Evolutionary conservation across 192 early-diverging fungal genomes (phyloP).

Genomic region (Funneliformis mosseae): DNA sequence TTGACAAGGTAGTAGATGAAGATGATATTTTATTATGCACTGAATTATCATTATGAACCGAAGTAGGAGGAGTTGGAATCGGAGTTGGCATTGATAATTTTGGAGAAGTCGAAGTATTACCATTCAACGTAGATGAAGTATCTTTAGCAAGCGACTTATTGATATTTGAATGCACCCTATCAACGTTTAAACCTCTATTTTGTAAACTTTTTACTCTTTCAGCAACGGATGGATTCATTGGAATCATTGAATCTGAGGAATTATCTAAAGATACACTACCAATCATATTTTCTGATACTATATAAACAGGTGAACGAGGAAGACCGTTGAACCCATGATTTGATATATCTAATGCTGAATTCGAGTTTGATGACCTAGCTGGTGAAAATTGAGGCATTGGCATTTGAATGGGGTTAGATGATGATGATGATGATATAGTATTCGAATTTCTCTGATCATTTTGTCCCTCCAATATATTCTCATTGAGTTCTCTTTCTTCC

Average conservation of each 20-base stretch:
- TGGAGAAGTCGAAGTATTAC: neutral
- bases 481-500: neutral
- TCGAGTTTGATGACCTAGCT: neutral
- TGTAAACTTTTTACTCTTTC: neutral
- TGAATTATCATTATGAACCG: neutral
- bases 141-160: neutral
- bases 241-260: neutral
- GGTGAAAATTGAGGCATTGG: neutral
- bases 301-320: slow-evolving; percentile 21
- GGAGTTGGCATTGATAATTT: neutral
- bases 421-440: neutral
- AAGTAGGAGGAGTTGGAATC: neutral
- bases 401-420: neutral
- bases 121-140: neutral
- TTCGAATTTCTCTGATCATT: neutral
- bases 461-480: neutral
- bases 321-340: neutral
- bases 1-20: neutral
- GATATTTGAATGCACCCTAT: neutral
- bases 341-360: neutral
- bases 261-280: slow-evolving; percentile 1
- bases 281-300: slow-evolving; percentile 6
- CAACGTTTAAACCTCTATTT: neutral
- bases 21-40: neutral
- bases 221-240: neutral